Evolutionary conservation across 2,329 filamentous ascomycete genomes (phyloP).

Genomic region (Fusarium avenaceum): DNA sequence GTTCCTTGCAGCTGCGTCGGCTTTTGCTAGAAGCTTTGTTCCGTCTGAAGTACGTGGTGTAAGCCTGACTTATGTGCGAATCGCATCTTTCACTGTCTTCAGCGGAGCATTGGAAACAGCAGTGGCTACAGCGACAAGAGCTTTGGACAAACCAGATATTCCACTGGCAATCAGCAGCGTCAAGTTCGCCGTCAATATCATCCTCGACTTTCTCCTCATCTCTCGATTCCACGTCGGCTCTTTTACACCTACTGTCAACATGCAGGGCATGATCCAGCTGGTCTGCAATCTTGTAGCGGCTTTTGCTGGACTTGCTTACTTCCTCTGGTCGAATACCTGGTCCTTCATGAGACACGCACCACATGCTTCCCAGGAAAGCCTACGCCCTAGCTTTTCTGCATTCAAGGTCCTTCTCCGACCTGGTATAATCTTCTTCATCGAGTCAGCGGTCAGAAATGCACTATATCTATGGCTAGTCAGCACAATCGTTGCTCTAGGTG

Average conservation of each 20-base stretch:
- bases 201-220: slow-evolving; percentile 75
- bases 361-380: background rate
- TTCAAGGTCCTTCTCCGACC: slow-evolving; percentile 68
- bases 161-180: slow-evolving; percentile 74
- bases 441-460: slow-evolving; percentile 76
- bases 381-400: slow-evolving; percentile 57
- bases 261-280: slow-evolving; percentile 74
- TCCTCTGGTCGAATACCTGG: slow-evolving; percentile 61
- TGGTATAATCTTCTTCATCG: slow-evolving; percentile 70
- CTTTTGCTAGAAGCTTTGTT: slow-evolving; percentile 73
- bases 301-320: slow-evolving; percentile 70
- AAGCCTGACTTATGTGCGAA: slow-evolving; percentile 74
- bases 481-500: slow-evolving; percentile 73
- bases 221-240: slow-evolving; percentile 73
- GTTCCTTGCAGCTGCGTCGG: slow-evolving; percentile 66
- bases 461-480: slow-evolving; percentile 79
- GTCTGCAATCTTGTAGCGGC: slow-evolving; percentile 71
- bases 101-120: slow-evolving; percentile 74
- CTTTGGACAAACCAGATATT: slow-evolving; percentile 77
- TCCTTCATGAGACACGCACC: slow-evolving; percentile 13
- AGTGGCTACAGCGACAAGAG: slow-evolving; percentile 71
- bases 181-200: slow-evolving; percentile 76
- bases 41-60: slow-evolving; percentile 68
- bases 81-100: slow-evolving; percentile 73
- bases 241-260: slow-evolving; percentile 69